Conservation (phyloP, 169 alveolate species). For the Theileria sp. region DNA sequence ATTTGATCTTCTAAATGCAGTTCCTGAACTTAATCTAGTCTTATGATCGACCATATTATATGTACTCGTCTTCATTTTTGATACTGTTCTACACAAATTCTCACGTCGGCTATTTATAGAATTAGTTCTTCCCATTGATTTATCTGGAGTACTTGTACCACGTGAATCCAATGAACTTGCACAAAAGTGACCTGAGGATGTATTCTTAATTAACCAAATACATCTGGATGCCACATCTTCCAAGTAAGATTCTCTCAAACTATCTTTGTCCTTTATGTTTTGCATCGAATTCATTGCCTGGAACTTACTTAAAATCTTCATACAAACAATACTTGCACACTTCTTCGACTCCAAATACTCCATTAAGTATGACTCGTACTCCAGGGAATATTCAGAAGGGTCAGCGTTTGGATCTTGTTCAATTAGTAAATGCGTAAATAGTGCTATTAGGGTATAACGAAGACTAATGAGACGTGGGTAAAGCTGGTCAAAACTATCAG, state of each 20-base stretch:
- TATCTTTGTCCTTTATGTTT: conserved; percentile 9
- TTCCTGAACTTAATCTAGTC: not conserved
- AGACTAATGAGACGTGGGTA: conserved; percentile 29
- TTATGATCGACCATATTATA: not conserved
- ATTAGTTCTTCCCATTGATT: not conserved
- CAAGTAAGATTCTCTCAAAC: conserved; percentile 24
- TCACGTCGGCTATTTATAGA: not conserved
- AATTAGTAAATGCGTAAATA: conserved; percentile 41
- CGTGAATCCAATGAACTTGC: not conserved
- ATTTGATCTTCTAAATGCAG: conserved; percentile 2
- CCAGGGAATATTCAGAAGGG: not conserved
- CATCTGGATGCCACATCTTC: conserved; percentile 47
- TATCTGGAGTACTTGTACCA: not conserved
- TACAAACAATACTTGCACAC: conserved; percentile 8
- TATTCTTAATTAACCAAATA: conserved; percentile 37
- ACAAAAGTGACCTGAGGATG: not conserved
- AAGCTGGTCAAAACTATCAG: conserved; percentile 5
- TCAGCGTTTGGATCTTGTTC: not conserved
- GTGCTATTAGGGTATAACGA: conserved; percentile 14
- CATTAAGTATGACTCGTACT: not conserved
- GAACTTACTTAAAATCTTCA: conserved; percentile 31
- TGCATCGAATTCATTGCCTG: conserved; percentile 36
- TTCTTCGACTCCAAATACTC: conserved; percentile 11
- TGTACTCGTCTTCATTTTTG: not conserved
- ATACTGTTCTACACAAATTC: not conserved